Evolutionary conservation across 2,329 filamentous ascomycete genomes (phyloP).

Genomic region (Lasiodiplodia sp.): DNA sequence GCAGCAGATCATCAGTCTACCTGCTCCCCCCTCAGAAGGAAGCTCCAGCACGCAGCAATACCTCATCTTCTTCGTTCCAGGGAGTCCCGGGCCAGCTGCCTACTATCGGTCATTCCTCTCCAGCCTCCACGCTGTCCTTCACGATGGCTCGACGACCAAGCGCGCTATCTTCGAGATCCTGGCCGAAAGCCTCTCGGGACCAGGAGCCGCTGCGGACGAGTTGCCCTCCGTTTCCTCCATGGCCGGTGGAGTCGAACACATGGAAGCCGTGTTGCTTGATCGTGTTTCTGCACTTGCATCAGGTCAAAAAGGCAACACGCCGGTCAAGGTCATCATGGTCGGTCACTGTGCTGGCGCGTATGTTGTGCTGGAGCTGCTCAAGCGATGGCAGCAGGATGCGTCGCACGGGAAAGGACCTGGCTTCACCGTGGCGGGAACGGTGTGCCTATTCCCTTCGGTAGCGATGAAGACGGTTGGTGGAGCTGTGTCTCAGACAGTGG

Average conservation of each 20-base stretch:
- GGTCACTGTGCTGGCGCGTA: constrained; percentile 16
- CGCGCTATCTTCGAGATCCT: constrained; percentile 45
- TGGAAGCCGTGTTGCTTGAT: not conserved
- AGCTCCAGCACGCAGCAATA: constrained; percentile 33
- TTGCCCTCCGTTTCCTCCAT: not conserved
- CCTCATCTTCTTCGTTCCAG: constrained; percentile 76
- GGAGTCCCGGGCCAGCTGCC: constrained; percentile 78
- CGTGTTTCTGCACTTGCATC: not conserved
- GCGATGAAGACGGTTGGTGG: constrained; percentile 12
- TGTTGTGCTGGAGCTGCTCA: constrained; percentile 2
- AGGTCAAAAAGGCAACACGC: not conserved
- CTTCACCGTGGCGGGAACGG: not conserved
- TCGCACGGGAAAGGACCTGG: not conserved
- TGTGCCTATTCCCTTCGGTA: constrained; percentile 11
- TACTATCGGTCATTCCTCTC: constrained; percentile 75
- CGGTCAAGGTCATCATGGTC: not conserved
- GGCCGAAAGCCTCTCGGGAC: constrained; percentile 48
- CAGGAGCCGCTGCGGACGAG: constrained; percentile 31
- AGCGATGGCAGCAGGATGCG: not conserved
- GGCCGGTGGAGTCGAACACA: not conserved
- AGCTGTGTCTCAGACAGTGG: constrained; percentile 1
- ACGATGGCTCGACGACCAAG: not conserved
- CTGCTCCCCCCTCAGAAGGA: not conserved
- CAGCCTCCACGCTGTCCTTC: constrained; percentile 57
- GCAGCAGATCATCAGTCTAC: not conserved